These are phyloP conservation scores for Botrytis cinerea DNA, from an alignment of 2,329 filamentous ascomycete species.

Conservation along the genomic window DNA sequence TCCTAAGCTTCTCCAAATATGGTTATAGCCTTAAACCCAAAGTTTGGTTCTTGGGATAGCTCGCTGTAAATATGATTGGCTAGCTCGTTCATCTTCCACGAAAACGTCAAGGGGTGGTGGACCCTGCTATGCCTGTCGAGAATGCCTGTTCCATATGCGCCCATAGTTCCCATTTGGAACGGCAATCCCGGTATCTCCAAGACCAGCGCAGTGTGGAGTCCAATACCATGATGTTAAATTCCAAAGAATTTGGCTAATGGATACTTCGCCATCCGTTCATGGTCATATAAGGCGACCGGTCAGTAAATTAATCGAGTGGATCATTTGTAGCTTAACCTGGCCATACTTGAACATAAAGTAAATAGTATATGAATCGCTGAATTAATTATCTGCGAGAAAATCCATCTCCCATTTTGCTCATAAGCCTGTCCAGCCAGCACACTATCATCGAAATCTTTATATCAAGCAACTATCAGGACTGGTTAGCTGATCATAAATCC, in stretches of 20 bases:
- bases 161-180: neutral
- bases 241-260: neutral
- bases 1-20: neutral
- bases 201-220: neutral
- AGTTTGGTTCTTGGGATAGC: neutral
- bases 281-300: neutral
- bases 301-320: conserved; percentile 1
- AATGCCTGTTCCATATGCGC: conserved; percentile 13
- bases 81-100: neutral
- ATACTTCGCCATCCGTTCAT: conserved; percentile 13
- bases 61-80: conserved; percentile 8
- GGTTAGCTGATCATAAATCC: neutral
- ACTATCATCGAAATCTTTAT: neutral
- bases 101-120: neutral
- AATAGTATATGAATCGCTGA: conserved; percentile 1
- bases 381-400: neutral
- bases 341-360: neutral
- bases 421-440: neutral
- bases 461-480: neutral
- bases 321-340: neutral
- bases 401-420: neutral
- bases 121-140: conserved; percentile 9
- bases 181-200: conserved; percentile 4
- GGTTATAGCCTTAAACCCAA: neutral
- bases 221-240: conserved; percentile 1